Percentiles rank a stretch among this genome's conserved stretches.
These are phyloP conservation scores for Geosmithia putterillii DNA, from an alignment of 2,329 filamentous ascomycete species.

Conservation along the genomic window DNA sequence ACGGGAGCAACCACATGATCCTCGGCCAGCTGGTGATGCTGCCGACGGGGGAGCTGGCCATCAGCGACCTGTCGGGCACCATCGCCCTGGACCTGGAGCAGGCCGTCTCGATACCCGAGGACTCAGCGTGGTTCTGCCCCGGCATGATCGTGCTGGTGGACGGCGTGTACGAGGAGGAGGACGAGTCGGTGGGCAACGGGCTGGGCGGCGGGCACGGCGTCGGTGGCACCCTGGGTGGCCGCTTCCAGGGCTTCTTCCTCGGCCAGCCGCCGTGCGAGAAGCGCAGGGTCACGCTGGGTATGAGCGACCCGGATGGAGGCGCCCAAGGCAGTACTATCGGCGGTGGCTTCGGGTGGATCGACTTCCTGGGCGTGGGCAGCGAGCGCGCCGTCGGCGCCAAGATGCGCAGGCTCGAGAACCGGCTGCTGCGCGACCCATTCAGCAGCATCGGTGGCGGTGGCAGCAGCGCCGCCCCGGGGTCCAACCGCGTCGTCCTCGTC, in stretches of 20 bases:
- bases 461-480: conserved; percentile 21
- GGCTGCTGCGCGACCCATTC: conserved; percentile 38
- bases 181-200: conserved; percentile 54
- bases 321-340: conserved; percentile 50
- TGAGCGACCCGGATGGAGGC: conserved; percentile 45
- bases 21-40: conserved; percentile 72
- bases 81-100: conserved; percentile 75
- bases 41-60: conserved; percentile 68
- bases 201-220: conserved; percentile 71
- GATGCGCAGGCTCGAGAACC: conserved; percentile 71
- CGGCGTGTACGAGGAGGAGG: conserved; percentile 93
- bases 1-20: conserved; percentile 73
- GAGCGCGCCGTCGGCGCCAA: conserved; percentile 70
- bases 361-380: conserved; percentile 85
- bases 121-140: conserved; percentile 83
- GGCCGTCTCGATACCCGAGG: conserved; percentile 69
- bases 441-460: conserved; percentile 6
- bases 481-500: conserved; percentile 55
- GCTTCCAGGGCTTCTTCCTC: conserved; percentile 81
- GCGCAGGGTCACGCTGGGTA: conserved; percentile 65
- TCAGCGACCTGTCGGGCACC: conserved; percentile 80
- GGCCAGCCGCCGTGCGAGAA: conserved; percentile 87
- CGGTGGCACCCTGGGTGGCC: conserved; percentile 83
- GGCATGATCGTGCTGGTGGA: conserved; percentile 95
- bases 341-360: conserved; percentile 90